Percentiles rank a stretch among this genome's conserved stretches.
These are phyloP conservation scores for Trametes sp. DNA, from an alignment of 1,284 basidiomycete genomes.

Conservation along the genomic window DNA sequence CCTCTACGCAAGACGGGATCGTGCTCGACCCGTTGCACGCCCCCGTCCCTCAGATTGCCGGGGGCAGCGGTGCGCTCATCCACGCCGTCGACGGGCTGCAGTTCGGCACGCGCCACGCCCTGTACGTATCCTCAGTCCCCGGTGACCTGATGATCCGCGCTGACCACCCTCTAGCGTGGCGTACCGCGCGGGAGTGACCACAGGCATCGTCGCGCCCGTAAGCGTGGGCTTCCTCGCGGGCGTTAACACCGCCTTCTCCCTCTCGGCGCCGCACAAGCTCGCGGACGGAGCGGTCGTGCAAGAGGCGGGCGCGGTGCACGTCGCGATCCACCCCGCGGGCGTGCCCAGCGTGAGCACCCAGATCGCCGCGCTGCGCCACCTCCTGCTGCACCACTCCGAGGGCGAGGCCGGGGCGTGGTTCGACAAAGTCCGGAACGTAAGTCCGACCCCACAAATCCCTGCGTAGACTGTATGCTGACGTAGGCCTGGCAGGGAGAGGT, in stretches of 20 bases:
- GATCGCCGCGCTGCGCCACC: slow-evolving; percentile 68
- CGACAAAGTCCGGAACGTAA: slow-evolving; percentile 51
- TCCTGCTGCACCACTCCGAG: slow-evolving; percentile 55
- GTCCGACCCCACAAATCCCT: background rate
- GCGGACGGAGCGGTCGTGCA: slow-evolving; percentile 71
- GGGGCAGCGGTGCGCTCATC: slow-evolving; percentile 46
- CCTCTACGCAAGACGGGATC: slow-evolving; percentile 70
- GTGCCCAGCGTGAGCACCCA: slow-evolving; percentile 69
- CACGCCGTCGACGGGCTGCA: slow-evolving; percentile 59
- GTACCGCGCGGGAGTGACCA: slow-evolving; percentile 65
- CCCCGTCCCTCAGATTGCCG: slow-evolving; percentile 40
- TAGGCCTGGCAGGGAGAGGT: slow-evolving; percentile 47
- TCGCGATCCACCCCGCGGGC: slow-evolving; percentile 58
- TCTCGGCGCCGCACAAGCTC: slow-evolving; percentile 67
- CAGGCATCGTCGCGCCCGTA: slow-evolving; percentile 66
- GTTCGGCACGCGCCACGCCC: slow-evolving; percentile 58
- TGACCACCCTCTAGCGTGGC: slow-evolving; percentile 53
- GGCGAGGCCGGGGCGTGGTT: slow-evolving; percentile 60
- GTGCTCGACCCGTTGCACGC: slow-evolving; percentile 44
- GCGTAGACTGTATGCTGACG: background rate
- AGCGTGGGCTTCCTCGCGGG: slow-evolving; percentile 68
- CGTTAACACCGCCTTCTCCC: slow-evolving; percentile 72
- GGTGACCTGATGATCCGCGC: background rate
- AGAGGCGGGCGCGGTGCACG: slow-evolving; percentile 73
- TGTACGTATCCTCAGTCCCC: slow-evolving; percentile 42